A percentile compares a stretch with the other conserved stretches of the same genome.
Evolutionary conservation across 2,329 filamentous ascomycete species (phyloP).

Genomic region (Capronia americana): DNA sequence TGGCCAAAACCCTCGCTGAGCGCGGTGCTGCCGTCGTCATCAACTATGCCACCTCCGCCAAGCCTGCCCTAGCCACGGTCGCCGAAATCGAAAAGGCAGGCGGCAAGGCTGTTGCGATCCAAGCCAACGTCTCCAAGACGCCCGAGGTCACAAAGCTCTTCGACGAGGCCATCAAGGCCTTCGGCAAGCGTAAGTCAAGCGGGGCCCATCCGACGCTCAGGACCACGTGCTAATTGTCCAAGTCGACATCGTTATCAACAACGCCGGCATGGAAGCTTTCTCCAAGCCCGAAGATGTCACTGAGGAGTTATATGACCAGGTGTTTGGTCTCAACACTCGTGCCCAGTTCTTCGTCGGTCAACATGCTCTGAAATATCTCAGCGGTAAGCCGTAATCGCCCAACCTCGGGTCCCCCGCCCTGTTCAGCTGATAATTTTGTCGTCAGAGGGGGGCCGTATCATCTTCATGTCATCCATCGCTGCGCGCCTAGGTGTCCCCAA

Average conservation of each 20-base stretch:
- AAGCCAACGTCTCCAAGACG: slow-evolving; percentile 50
- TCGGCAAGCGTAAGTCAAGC: slow-evolving; percentile 33
- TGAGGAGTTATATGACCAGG: slow-evolving; percentile 64
- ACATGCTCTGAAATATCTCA: slow-evolving; percentile 72
- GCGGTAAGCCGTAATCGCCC: slow-evolving; percentile 27
- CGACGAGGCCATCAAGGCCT: slow-evolving; percentile 44
- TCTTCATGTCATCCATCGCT: slow-evolving; percentile 63
- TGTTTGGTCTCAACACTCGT: slow-evolving; percentile 67
- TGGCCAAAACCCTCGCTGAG: slow-evolving; percentile 46
- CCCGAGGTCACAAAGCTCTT: slow-evolving; percentile 58
- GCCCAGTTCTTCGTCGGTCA: slow-evolving; percentile 71
- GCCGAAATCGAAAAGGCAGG: slow-evolving; percentile 40
- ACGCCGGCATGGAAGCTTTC: slow-evolving; percentile 39
- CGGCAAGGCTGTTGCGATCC: slow-evolving; percentile 55
- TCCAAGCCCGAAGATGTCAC: slow-evolving; percentile 70
- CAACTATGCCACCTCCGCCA: slow-evolving; percentile 54
- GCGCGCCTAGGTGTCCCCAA: slow-evolving; percentile 70
- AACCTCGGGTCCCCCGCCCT: not conserved
- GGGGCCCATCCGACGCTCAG: not conserved
- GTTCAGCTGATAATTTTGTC: slow-evolving; percentile 18
- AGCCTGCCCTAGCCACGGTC: slow-evolving; percentile 46
- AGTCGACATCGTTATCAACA: slow-evolving; percentile 42
- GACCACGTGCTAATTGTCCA: slow-evolving; percentile 7
- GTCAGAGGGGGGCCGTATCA: slow-evolving; percentile 57
- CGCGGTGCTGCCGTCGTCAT: slow-evolving; percentile 48